Conservation (phyloP, 768 basidiomycete species). For the Termitomyces sp. region DNA sequence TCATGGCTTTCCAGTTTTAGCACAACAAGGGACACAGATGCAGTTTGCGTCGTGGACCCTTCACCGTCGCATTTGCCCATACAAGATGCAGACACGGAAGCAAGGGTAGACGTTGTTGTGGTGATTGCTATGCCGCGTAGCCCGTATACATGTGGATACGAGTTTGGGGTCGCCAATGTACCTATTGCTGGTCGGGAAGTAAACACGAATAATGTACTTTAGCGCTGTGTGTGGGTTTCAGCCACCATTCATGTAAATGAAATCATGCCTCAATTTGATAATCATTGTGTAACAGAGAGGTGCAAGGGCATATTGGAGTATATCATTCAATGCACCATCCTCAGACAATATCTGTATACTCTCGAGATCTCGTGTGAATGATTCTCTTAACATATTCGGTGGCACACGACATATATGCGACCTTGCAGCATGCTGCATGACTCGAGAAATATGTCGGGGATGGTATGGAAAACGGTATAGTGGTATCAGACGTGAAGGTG, state of each 20-base stretch:
- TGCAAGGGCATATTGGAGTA: too few species aligned
- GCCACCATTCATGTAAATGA: neutral
- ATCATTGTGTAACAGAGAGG: too few species aligned
- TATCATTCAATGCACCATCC: too few species aligned
- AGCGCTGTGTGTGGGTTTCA: neutral
- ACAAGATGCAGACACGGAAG: constrained; percentile 13
- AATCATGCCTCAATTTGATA: too few species aligned
- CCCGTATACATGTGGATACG: constrained; percentile 21
- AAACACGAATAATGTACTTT: neutral
- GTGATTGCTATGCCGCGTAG: constrained; percentile 46
- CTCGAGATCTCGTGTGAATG: too few species aligned
- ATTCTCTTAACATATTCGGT: too few species aligned
- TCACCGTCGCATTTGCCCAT: neutral
- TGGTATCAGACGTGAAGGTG: too few species aligned
- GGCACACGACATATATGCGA: too few species aligned
- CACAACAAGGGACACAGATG: neutral
- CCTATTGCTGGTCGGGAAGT: constrained; percentile 11
- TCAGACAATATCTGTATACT: too few species aligned
- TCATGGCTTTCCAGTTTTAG: constrained; percentile 8
- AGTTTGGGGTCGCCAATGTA: constrained; percentile 40
- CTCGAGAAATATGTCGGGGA: too few species aligned
- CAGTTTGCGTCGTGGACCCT: neutral
- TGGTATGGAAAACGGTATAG: too few species aligned
- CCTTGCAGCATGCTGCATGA: too few species aligned
- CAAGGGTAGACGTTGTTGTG: constrained; percentile 33